Base-by-base conservation (phyloP, 495 filamentous ascomycete species). In the Aspergillus olivimuriae region DNA sequence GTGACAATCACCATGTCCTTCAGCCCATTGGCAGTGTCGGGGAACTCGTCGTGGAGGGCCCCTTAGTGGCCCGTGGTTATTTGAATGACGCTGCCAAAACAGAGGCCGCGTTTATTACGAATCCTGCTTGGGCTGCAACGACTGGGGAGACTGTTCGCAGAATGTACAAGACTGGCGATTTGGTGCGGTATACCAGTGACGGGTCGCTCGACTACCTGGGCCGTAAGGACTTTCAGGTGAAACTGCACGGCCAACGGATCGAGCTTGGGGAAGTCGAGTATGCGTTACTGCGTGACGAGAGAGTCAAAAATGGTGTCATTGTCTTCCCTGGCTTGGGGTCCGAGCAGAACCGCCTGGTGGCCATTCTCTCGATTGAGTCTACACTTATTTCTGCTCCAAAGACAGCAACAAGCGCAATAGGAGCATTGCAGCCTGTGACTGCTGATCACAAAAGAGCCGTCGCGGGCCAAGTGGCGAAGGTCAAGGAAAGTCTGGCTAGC, bases 101-200 rank as follows among this genome's bases (percentile, higher is more conserved):
- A 2, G 43, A 35, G 1, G 46, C 42, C 14, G 55, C 56, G 0
- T 74, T 69, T 31, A 55, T 66, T 16, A 33, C 14, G 34, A 53
- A 41, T 2, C 19, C 24, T 44, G 50, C n/a, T n/a, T n/a, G n/a
- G n/a, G 42, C 18, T 50, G 34, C 23, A 41, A 34, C 14, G 44
- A 35, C 15, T 31, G 23, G 17, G 19, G 20, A 26, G 4, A 19
- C 20, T 30, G 36, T 18, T 20, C 35, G 26, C 16, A 35, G n/a
- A n/a, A n/a, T 23, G 31, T 78, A 78, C 46, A 44, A 54, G 14
- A 77, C 73, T 0, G 72, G 73, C 3, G 73, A 77, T 52, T 50
- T 75, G 1, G 74, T 65, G 1, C 58, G 62, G 1, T 68, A 70
- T 34, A 63, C 66, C 36, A 30, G 41, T 0, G 68, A 66, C 32